Evolutionary conservation across 2,329 filamentous ascomycete species (phyloP), one percentile per base, ranked within the genome.

Genomic region (Aspergillus ochraceoroseus): DNA sequence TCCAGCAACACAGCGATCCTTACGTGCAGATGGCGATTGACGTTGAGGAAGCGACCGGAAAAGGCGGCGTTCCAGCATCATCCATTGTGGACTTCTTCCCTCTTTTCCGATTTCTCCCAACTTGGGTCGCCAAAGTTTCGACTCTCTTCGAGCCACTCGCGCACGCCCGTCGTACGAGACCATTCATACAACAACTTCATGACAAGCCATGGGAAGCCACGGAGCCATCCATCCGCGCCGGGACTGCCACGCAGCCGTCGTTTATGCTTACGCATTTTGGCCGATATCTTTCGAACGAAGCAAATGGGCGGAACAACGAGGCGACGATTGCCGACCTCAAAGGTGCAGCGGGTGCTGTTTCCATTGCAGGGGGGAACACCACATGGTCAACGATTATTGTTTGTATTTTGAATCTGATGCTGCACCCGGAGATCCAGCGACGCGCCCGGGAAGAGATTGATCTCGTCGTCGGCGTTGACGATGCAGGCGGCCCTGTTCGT

Each of bases 401-500:
- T 5, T 39, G 41, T 11, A 18, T 44, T 3, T 9, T 38, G 3
- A 39, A 44, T 9, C 30, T 44, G 4, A 35, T 39, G 13, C 14
- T 14, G 0, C 13, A 44, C 15, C 35, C 41, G 2, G 30, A 26
- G 4, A 30, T 44, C 6, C 41, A 39, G 18, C 25, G 7, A 1
- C 26, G 20, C 5, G 30, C 31, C 1, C 18, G 23, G 7, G 30
- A 15, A 0, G 41, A 44, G 12, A 17, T 41, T 8, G 32, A 41
- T 2, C 5, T 8, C 2, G 32, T 41, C 2, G 9, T 41, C 2
- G 38, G 38, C n/a, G n/a, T 70, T 9, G 67, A 70, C 44, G 44
- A 41, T 1, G 61, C 66, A 9, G 40, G 67, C 7, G 64, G 62
- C 0, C 9, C 35, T 3, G 38, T 53, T 14, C 48, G 53, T 0